Percentiles rank a stretch among this genome's conserved stretches.
phyloP scores from a whole-genome alignment of 2,329 filamentous ascomycete genomes.

The Stachybotrys elegans region DNA sequence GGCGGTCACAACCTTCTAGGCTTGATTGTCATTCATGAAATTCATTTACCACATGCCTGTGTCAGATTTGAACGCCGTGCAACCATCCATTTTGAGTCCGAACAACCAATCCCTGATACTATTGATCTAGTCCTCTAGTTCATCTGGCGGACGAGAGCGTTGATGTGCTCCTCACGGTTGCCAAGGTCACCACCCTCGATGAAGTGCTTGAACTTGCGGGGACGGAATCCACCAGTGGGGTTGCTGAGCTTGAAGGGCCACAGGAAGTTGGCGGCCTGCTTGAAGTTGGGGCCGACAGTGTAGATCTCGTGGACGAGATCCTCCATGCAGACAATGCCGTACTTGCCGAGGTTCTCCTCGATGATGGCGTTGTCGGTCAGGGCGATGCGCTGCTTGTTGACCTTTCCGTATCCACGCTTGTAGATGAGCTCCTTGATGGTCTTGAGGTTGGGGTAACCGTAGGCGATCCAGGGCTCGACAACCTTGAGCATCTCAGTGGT shows the following conservation, averaged over 20 bases:
- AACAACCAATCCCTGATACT: slow-evolving; percentile 20
- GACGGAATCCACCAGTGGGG: slow-evolving; percentile 92
- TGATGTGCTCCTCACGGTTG: slow-evolving; percentile 99
- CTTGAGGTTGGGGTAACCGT: slow-evolving; percentile 99
- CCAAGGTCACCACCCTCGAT: slow-evolving; percentile 97
- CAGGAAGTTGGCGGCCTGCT: slow-evolving; percentile 98
- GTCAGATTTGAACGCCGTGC: slow-evolving; percentile 38
- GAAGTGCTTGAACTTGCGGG: slow-evolving; percentile 98
- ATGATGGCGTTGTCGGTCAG: slow-evolving; percentile 98
- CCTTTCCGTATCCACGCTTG: slow-evolving; percentile 99
- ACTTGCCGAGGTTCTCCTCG: slow-evolving; percentile 94
- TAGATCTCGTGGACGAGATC: slow-evolving; percentile 99
- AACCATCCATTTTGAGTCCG: slow-evolving; percentile 30
- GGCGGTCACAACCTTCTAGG: too few species aligned
- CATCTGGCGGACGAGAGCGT: slow-evolving; percentile 94
- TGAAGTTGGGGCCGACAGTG: slow-evolving; percentile 99
- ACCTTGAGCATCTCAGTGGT: slow-evolving; percentile 96
- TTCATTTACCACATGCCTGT: too few species aligned
- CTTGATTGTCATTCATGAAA: too few species aligned
- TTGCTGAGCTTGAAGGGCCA: slow-evolving; percentile 99
- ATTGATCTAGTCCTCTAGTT: slow-evolving; percentile 58
- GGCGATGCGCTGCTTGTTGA: slow-evolving; percentile 95
- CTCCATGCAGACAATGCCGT: slow-evolving; percentile 98
- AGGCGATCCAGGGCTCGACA: slow-evolving; percentile 98
- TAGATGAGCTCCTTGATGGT: slow-evolving; percentile 98